These are phyloP conservation scores for Claviceps citrina DNA, from an alignment of 2,329 filamentous ascomycete genomes.

Conservation along the genomic window DNA sequence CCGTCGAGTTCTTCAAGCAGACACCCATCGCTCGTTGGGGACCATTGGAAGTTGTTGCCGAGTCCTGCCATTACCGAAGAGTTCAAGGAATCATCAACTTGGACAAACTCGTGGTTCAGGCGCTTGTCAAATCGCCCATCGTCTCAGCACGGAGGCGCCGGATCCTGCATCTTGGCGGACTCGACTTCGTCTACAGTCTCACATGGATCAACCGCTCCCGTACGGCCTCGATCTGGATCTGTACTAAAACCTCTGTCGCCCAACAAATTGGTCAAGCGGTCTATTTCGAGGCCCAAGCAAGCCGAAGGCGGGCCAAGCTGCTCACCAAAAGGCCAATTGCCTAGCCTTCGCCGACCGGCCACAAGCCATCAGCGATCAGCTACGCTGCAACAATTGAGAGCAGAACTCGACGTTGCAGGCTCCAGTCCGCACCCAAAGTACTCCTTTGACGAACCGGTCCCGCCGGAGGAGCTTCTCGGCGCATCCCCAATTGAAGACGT, in stretches of 20 bases:
- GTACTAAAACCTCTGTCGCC: slow-evolving; percentile 35
- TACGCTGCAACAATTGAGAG: slow-evolving; percentile 43
- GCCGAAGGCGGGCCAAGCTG: slow-evolving; percentile 27
- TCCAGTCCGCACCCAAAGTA: slow-evolving; percentile 15
- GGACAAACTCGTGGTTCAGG: slow-evolving; percentile 55
- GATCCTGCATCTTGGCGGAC: slow-evolving; percentile 49
- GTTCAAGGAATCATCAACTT: slow-evolving; percentile 42
- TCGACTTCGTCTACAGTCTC: slow-evolving; percentile 51
- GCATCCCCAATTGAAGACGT: slow-evolving; percentile 13
- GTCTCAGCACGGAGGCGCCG: slow-evolving; percentile 47
- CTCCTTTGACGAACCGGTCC: slow-evolving; percentile 21
- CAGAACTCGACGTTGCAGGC: slow-evolving; percentile 14
- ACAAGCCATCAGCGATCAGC: slow-evolving; percentile 67
- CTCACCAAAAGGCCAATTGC: slow-evolving; percentile 44
- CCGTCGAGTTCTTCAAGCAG: slow-evolving; percentile 24
- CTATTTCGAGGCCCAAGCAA: slow-evolving; percentile 34
- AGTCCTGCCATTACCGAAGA: slow-evolving; percentile 23
- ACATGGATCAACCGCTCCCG: slow-evolving; percentile 50
- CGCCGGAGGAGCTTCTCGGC: slow-evolving; percentile 16
- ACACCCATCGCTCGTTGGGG: slow-evolving; percentile 25
- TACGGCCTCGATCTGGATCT: slow-evolving; percentile 30
- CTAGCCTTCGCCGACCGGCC: slow-evolving; percentile 54
- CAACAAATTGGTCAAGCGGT: slow-evolving; percentile 67
- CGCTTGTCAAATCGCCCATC: slow-evolving; percentile 51
- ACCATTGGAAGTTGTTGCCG: background rate